Evolutionary conservation across 228 moss, liverwort and hornwort genomes (phyloP), one percentile per base, ranked within the genome.

Genomic region (Sphagnum magellanicum): DNA sequence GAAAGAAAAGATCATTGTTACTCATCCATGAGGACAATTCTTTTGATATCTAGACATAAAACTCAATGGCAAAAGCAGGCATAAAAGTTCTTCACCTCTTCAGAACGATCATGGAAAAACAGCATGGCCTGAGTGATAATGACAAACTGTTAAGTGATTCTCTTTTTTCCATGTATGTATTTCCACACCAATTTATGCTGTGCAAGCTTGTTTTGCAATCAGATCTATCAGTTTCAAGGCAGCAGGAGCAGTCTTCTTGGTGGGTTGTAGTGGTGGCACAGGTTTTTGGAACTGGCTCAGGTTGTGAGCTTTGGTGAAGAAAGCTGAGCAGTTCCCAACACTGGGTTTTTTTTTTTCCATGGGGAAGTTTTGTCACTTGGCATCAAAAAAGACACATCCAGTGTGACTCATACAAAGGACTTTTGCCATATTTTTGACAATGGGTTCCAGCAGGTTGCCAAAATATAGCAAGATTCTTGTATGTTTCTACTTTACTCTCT

Each of bases 61-160:
- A n/a, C 32, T 32, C 32, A 32, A 32, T 32, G 32, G 32, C 32
- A 32, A 32, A 1, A 32, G 32, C 32, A 32, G 32, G 32, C 32
- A 32, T 32, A 32, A 32, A 32, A 32, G 32, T 32, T 32, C 32
- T 83, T 70, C 88, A 96, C 96, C 86, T 92, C 92, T 84, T 61
- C 89, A 14, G 71, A 77, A 70, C 96, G 87, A 75, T 96, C 96
- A 64, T 88, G 96, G 75, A 96, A 96, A 50, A 92, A n/a, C 77
- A n/a, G 89, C 84, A 53, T 92, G 96, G 67, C 92, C 92, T 53
- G 96, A 91, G 78, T 96, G 96, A 77, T 81, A 91, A 64, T 15
- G 73, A 76, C 96, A 96, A 65, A 91, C 79, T 63, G 81, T 73
- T 11, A 82, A 87, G 62, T 89, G 76, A 74, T 96, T 96, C 55